phyloP scores from a whole-genome alignment of 495 filamentous ascomycete genomes.

The Penicillium antarcticum region DNA sequence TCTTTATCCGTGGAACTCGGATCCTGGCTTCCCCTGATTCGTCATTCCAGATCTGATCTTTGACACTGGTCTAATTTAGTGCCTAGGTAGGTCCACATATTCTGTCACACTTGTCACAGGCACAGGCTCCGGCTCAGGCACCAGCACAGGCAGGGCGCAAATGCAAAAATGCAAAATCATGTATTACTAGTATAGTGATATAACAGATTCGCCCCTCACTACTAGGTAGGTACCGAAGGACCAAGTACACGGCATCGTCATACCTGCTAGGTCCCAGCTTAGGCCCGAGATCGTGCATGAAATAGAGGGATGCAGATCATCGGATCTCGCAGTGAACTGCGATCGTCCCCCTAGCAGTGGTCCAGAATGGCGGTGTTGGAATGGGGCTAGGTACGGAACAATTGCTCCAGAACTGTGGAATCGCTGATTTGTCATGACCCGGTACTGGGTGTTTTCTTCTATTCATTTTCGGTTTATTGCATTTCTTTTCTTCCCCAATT shows the following conservation, averaged over 20 bases:
- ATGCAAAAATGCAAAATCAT: too few relatives aligned
- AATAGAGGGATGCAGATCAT: constrained; percentile 34
- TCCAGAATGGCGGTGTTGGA: neutral
- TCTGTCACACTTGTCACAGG: too few relatives aligned
- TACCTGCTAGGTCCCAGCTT: neutral
- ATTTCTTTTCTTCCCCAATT: too few relatives aligned
- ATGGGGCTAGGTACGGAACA: neutral
- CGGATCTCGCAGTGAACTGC: constrained; percentile 18
- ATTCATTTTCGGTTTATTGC: too few relatives aligned
- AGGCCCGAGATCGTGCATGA: constrained; percentile 25
- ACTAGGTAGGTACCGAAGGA: too few relatives aligned
- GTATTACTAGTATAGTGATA: neutral
- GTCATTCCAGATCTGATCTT: neutral
- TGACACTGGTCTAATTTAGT: neutral
- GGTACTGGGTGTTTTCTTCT: too few relatives aligned
- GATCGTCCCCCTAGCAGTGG: neutral
- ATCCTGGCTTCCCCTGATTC: neutral
- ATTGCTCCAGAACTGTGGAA: too few relatives aligned
- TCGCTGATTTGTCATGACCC: too few relatives aligned
- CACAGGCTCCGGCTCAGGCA: too few relatives aligned
- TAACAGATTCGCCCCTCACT: neutral
- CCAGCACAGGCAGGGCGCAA: too few relatives aligned
- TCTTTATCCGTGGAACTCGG: neutral
- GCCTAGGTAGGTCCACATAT: neutral
- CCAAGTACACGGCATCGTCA: too few relatives aligned